Base-by-base conservation (phyloP, 148 eudicot genomes). In the Persicaria maculosa region DNA sequence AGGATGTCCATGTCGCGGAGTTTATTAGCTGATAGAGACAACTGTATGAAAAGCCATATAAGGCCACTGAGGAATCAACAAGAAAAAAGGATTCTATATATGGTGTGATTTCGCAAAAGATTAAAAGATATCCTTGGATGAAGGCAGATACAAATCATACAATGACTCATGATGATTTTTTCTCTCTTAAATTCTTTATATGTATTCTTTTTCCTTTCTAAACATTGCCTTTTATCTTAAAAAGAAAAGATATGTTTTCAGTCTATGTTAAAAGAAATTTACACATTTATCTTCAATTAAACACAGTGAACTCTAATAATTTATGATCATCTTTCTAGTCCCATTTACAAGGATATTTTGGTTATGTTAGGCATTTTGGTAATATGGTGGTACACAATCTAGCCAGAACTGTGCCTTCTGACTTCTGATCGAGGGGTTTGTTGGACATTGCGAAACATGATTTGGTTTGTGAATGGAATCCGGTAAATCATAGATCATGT, bases 21-120 rank as follows among this genome's bases (percentile, higher is more conserved):
- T 65, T 87, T 84, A 17, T 89, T 81, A 70, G 98, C 98, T 75
- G 96, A 85, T 40, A 94, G 77, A 44, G 93, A 87, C 62, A 94
- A 77, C 98, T 94, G 96, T 44, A 74, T 8, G 40, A 22, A 25
- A 58, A 44, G 17, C 43, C 48, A 68, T 68, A 5, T 67, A 68
- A 9, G 50, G 14, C n/a, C 47, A 68, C 72, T 44, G 43, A 16
- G 25, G 9, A 12, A 68, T 40, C 16, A 36, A 68, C 36, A 68
- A 68, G 19, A 68, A 67, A 36, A 31, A 44, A 22, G 36, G 4
- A 67, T 25, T 67, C 46, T 67, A 57, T 20, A 4, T 20, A 12
- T 57, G 6, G 9, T 57, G 9, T 3, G 12, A 7, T 59, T 59
- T n/a, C 25, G n/a, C 2, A 2, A 59, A 4, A 68, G 0, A 6